Percentiles rank a stretch among this genome's conserved stretches.
Evolutionary conservation across 1,284 basidiomycete genomes (phyloP).

Genomic region (Anthracocystis walkeri): DNA sequence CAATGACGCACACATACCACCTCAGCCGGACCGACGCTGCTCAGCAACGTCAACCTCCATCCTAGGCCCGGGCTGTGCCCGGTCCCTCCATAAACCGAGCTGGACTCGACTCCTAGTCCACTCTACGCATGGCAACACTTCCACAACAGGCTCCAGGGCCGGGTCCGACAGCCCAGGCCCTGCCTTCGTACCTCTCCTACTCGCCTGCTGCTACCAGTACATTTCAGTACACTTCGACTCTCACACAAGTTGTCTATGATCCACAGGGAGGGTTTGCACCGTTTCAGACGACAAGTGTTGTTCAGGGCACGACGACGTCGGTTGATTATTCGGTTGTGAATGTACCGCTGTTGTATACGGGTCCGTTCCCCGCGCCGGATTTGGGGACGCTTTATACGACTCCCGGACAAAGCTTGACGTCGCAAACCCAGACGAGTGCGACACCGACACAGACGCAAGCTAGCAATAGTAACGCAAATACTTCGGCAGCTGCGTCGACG

Average conservation of each 20-base stretch:
- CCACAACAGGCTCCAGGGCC: constrained; percentile 59
- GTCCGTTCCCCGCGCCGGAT: constrained; percentile 54
- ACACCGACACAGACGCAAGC: neutral
- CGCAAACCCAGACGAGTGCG: constrained; percentile 6
- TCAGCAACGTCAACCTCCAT: neutral
- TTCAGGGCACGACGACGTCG: constrained; percentile 40
- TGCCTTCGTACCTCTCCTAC: constrained; percentile 62
- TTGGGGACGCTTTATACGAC: constrained; percentile 59
- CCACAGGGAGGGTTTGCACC: constrained; percentile 52
- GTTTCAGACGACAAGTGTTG: constrained; percentile 33
- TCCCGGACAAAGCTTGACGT: constrained; percentile 25
- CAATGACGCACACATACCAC: constrained; percentile 1
- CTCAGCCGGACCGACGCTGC: neutral
- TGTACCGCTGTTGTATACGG: constrained; percentile 58
- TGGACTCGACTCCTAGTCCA: constrained; percentile 15
- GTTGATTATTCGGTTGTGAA: constrained; percentile 52
- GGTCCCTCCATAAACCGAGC: constrained; percentile 20
- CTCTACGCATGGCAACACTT: constrained; percentile 40
- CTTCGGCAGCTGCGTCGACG: neutral
- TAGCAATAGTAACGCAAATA: neutral
- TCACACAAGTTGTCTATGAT: constrained; percentile 55
- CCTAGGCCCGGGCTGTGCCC: constrained; percentile 34
- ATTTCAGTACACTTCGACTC: constrained; percentile 33
- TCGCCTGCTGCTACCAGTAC: constrained; percentile 39
- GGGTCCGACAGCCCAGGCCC: constrained; percentile 55